phyloP scores from a whole-genome alignment of 192 early-diverging fungal genomes.

The Backusella liffmaniae region DNA sequence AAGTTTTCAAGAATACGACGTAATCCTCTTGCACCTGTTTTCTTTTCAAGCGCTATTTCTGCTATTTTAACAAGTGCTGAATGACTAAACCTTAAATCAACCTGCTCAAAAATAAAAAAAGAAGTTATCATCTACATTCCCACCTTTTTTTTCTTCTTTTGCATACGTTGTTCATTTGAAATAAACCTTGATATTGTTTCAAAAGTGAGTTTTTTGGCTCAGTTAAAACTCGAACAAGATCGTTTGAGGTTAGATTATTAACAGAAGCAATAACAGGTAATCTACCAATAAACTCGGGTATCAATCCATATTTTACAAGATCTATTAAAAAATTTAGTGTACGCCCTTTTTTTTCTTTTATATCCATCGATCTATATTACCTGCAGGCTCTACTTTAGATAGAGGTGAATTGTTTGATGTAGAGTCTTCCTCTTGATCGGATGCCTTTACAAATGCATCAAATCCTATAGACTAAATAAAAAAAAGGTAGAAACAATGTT shows the following conservation, averaged over 20 bases:
- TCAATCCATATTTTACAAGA: constrained; percentile 81
- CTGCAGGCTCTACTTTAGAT: constrained; percentile 28
- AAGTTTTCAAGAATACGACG: constrained; percentile 78
- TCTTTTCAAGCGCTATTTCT: constrained; percentile 71
- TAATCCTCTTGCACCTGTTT: constrained; percentile 85
- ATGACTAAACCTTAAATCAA: constrained; percentile 71
- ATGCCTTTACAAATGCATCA: constrained; percentile 45
- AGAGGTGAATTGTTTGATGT: background rate
- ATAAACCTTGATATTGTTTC: constrained; percentile 78
- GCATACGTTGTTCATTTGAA: constrained; percentile 53
- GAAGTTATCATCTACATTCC: no score
- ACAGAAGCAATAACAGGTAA: constrained; percentile 80
- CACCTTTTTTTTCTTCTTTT: no score
- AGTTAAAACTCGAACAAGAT: constrained; percentile 72
- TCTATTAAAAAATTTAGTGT: constrained; percentile 35
- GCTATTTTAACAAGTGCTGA: constrained; percentile 70
- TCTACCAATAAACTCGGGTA: constrained; percentile 87
- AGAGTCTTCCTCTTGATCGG: background rate
- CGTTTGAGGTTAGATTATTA: constrained; percentile 58
- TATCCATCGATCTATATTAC: background rate
- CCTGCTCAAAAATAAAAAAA: constrained; percentile 16
- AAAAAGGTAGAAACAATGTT: background rate
- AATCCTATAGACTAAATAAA: constrained; percentile 69
- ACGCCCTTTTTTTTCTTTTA: background rate
- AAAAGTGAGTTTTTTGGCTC: constrained; percentile 83